These are phyloP conservation scores for Fusarium foetens DNA, from an alignment of 2,329 filamentous ascomycete species.

Conservation along the genomic window DNA sequence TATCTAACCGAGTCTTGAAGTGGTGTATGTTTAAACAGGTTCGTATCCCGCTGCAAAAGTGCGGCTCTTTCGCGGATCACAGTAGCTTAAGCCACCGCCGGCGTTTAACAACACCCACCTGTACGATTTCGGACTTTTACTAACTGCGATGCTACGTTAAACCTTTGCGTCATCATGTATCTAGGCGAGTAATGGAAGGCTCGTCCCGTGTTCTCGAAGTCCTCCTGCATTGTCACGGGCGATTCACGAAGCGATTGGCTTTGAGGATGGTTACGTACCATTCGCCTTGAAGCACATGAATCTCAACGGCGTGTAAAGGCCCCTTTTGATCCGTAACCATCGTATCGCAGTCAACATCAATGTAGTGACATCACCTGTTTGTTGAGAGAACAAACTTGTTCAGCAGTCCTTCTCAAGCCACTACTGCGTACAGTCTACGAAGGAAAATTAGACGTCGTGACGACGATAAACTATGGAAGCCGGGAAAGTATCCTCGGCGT, in stretches of 20 bases:
- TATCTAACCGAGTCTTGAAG: neutral
- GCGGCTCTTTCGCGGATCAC: neutral
- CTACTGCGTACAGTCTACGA: neutral
- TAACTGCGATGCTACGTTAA: neutral
- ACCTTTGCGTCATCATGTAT: neutral
- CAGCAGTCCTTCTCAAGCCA: neutral
- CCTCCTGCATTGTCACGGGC: neutral
- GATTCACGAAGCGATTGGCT: neutral
- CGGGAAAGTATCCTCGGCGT: neutral
- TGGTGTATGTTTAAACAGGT: neutral
- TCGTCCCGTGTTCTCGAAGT: neutral
- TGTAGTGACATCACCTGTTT: neutral
- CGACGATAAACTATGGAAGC: neutral
- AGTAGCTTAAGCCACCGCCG: neutral
- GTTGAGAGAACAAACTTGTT: neutral
- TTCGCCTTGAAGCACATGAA: neutral
- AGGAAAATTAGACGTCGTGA: neutral
- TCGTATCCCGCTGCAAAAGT: neutral
- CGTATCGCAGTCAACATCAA: neutral
- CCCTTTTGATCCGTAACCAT: neutral
- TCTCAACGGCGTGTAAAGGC: neutral
- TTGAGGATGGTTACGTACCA: neutral
- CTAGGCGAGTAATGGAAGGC: neutral
- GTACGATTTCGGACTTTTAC: conserved; percentile 6
- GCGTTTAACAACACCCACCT: neutral